Conservation (phyloP, 192 early-diverging fungal species). For the Spinellus fusiger region DNA sequence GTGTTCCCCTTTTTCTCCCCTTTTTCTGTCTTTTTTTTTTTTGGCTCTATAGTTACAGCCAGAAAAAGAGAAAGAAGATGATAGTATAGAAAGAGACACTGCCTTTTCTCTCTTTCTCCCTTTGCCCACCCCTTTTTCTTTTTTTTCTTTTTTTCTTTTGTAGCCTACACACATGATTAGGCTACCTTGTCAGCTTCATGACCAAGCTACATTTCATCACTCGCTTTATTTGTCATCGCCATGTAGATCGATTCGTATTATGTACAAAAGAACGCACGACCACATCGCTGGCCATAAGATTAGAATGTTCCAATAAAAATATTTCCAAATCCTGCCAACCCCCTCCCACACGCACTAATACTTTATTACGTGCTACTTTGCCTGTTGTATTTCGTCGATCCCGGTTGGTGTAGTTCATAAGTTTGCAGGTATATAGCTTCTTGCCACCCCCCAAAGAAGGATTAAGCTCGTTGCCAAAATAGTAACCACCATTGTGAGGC, state of each 20-base stretch:
- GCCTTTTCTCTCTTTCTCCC: too few species aligned
- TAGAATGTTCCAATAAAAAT: constrained; percentile 54
- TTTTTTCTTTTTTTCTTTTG: background rate
- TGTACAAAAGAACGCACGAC: constrained; percentile 27
- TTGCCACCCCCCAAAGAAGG: constrained; percentile 31
- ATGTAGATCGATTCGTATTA: background rate
- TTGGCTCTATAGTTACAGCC: too few species aligned
- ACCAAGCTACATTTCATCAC: too few species aligned
- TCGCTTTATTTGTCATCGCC: background rate
- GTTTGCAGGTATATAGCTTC: constrained; percentile 40
- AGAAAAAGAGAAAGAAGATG: too few species aligned
- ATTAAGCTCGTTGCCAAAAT: constrained; percentile 40
- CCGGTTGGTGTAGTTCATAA: constrained; percentile 34
- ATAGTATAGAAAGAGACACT: too few species aligned
- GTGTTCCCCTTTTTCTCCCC: too few species aligned
- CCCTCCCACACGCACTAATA: constrained; percentile 52
- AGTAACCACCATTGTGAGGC: constrained; percentile 33
- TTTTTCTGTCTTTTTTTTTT: too few species aligned
- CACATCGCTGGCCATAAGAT: constrained; percentile 29
- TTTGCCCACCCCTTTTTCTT: too few species aligned
- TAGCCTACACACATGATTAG: too few species aligned
- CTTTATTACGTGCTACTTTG: constrained; percentile 33
- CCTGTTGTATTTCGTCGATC: background rate
- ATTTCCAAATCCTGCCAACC: constrained; percentile 60
- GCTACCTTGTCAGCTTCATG: too few species aligned